phyloP scores from a whole-genome alignment of 805 yeast genomes.

The Clavispora fructus region DNA sequence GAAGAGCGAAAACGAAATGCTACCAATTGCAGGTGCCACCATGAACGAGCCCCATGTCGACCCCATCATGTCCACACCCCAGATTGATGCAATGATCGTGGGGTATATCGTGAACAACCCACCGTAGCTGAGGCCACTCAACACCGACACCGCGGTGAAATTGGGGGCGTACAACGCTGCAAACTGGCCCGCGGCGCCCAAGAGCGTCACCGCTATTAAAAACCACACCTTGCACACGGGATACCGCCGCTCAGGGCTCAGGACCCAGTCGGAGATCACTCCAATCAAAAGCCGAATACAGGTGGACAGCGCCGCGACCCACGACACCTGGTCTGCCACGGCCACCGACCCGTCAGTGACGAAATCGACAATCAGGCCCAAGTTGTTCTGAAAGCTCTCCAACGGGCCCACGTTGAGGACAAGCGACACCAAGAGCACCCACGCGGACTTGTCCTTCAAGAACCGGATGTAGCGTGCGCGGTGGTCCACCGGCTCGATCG shows the following conservation, averaged over 20 bases:
- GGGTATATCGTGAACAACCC: constrained; percentile 84
- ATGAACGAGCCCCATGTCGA: constrained; percentile 90
- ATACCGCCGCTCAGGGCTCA: constrained; percentile 20
- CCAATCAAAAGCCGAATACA: constrained; percentile 64
- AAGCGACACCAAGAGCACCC: constrained; percentile 58
- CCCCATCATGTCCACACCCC: constrained; percentile 88
- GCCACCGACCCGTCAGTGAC: constrained; percentile 19
- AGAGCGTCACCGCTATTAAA: constrained; percentile 18
- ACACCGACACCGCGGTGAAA: constrained; percentile 31
- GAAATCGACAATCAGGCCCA: constrained; percentile 64
- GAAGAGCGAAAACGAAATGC: constrained; percentile 59
- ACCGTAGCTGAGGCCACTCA: constrained; percentile 74
- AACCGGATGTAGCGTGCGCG: constrained; percentile 29
- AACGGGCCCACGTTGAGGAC: constrained; percentile 74
- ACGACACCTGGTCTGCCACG: constrained; percentile 48
- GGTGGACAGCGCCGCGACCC: constrained; percentile 67
- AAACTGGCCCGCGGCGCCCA: constrained; percentile 32
- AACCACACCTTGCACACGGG: constrained; percentile 33
- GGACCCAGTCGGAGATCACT: constrained; percentile 56
- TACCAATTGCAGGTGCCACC: constrained; percentile 83
- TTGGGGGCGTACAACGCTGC: constrained; percentile 6
- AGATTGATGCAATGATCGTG: constrained; percentile 71
- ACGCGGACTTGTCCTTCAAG: constrained; percentile 53
- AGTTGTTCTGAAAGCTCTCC: constrained; percentile 78
- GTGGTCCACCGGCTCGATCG: constrained; percentile 35